phyloP scores from a whole-genome alignment of 164 flowering plant genomes.

The Euptelea pleiosperma region DNA sequence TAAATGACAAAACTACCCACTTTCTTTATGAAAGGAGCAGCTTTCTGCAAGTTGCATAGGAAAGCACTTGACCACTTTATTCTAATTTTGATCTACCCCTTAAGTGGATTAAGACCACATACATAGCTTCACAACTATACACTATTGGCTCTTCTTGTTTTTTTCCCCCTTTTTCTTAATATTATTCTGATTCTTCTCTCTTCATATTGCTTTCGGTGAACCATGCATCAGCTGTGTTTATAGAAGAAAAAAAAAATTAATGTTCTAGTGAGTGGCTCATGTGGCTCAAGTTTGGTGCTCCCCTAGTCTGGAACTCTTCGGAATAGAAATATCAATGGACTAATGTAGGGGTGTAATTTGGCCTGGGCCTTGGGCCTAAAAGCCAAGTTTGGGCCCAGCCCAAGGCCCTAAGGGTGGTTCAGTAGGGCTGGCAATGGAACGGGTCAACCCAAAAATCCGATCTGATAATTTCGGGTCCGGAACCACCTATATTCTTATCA shows the following conservation, averaged over 20 bases:
- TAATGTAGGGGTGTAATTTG: too few relatives aligned
- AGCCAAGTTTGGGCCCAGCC: too few relatives aligned
- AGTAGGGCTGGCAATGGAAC: too few relatives aligned
- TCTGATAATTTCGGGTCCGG: too few relatives aligned
- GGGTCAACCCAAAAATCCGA: too few relatives aligned
- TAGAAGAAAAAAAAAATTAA: not conserved
- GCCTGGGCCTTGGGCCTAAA: too few relatives aligned
- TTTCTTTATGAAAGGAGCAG: constrained; percentile 33
- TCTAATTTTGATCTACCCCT: constrained; percentile 28
- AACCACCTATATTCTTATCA: too few relatives aligned
- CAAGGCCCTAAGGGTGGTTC: too few relatives aligned
- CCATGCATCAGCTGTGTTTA: constrained; percentile 7
- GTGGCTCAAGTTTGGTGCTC: constrained; percentile 2
- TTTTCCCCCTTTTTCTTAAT: constrained; percentile 8
- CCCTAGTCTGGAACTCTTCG: too few relatives aligned
- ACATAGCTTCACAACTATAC: constrained; percentile 13
- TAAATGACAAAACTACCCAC: constrained; percentile 42
- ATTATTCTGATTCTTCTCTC: constrained; percentile 28
- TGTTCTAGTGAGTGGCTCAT: constrained; percentile 8
- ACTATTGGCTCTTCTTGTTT: constrained; percentile 18
- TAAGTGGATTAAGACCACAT: constrained; percentile 26
- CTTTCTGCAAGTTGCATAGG: constrained; percentile 47
- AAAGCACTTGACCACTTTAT: constrained; percentile 41
- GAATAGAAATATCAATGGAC: not conserved
- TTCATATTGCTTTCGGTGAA: constrained; percentile 13